These are phyloP conservation scores for Xylaria arbuscula DNA, from an alignment of 2,329 filamentous ascomycete genomes.

Conservation along the genomic window DNA sequence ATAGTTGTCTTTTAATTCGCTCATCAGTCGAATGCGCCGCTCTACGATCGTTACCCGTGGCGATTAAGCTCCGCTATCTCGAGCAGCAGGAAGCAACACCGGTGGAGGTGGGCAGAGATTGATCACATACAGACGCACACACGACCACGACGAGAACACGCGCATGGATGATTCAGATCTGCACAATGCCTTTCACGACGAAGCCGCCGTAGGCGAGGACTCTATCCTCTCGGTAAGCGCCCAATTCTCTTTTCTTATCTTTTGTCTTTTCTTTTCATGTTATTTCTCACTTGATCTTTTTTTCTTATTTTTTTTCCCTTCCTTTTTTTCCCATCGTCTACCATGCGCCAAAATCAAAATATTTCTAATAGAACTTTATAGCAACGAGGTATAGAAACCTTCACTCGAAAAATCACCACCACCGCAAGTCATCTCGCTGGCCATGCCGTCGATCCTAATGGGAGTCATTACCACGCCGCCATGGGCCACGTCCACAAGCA, in stretches of 20 bases:
- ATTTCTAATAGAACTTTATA: constrained; percentile 53
- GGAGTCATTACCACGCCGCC: constrained; percentile 83
- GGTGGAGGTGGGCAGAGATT: not conserved
- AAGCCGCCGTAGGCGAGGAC: constrained; percentile 50
- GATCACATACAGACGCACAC: constrained; percentile 21
- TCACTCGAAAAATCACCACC: constrained; percentile 92
- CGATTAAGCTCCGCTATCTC: constrained; percentile 5
- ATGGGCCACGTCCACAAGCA: constrained; percentile 92
- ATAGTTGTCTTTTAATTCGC: not conserved
- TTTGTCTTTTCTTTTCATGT: too few species aligned
- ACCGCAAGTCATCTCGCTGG: constrained; percentile 92
- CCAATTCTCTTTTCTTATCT: constrained; percentile 14
- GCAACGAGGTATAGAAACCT: constrained; percentile 90
- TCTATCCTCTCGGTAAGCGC: constrained; percentile 50
- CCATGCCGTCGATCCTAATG: constrained; percentile 65
- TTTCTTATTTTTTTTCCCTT: not conserved
- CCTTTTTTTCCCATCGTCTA: not conserved
- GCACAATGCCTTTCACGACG: constrained; percentile 51
- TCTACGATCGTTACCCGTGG: constrained; percentile 1
- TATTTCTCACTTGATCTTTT: not conserved
- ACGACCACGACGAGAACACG: constrained; percentile 37
- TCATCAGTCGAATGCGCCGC: constrained; percentile 11
- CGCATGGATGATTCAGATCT: constrained; percentile 52
- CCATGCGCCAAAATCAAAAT: constrained; percentile 12
- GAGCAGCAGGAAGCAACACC: not conserved